A percentile compares a stretch with the other conserved stretches of the same genome.
Evolutionary conservation across 805 yeast species (phyloP).

Genomic region (Kluyveromyces nonfermentans): DNA sequence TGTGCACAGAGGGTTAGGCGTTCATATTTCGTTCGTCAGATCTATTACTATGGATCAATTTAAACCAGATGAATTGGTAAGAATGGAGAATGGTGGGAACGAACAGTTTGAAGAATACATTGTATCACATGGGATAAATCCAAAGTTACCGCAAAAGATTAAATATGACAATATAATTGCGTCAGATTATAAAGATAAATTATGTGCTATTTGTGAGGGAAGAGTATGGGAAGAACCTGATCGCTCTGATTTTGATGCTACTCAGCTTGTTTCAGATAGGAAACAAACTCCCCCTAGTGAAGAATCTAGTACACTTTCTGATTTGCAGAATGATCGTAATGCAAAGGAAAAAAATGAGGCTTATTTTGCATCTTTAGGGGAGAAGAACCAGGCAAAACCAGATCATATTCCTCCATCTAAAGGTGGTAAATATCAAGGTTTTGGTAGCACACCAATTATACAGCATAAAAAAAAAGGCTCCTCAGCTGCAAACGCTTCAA

Average conservation of each 20-base stretch:
- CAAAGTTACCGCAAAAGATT: conserved; percentile 49
- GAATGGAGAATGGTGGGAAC: conserved; percentile 95
- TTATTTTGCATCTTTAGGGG: conserved; percentile 74
- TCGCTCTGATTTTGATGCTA: conserved; percentile 36
- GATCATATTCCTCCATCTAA: conserved; percentile 80
- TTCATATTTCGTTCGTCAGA: conserved; percentile 92
- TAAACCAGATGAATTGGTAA: conserved; percentile 78
- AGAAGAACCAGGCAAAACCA: conserved; percentile 61
- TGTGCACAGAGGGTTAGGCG: conserved; percentile 89
- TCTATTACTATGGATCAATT: conserved; percentile 98
- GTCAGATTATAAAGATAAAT: conserved; percentile 81
- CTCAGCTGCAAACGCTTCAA: conserved; percentile 15
- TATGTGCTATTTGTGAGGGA: conserved; percentile 69
- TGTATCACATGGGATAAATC: conserved; percentile 59
- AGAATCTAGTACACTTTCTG: conserved; percentile 23
- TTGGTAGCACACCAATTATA: conserved; percentile 63
- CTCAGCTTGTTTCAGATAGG: conserved; percentile 7
- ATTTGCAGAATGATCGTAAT: conserved; percentile 17
- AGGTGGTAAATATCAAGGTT: conserved; percentile 89
- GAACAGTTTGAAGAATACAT: conserved; percentile 63
- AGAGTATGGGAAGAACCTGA: conserved; percentile 57
- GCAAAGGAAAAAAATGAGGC: conserved; percentile 62
- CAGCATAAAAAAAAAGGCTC: conserved; percentile 14
- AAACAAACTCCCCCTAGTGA: conserved; percentile 2
- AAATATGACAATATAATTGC: conserved; percentile 89